phyloP scores from a whole-genome alignment of 345 rosid species.

The Eucalyptus sp. region DNA sequence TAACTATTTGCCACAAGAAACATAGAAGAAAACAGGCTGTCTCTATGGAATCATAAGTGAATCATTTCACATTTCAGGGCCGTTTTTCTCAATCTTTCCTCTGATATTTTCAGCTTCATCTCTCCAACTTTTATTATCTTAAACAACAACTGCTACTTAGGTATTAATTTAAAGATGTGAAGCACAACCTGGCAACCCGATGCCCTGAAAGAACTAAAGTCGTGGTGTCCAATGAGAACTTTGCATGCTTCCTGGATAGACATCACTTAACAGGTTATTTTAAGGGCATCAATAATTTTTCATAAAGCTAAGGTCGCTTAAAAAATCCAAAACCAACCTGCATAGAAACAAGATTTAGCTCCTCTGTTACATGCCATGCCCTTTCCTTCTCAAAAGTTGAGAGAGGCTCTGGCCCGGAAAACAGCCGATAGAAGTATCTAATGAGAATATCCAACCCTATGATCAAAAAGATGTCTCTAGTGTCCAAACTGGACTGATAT shows the following conservation, averaged over 20 bases:
- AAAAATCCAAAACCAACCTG: constrained; percentile 36
- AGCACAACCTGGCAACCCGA: constrained; percentile 73
- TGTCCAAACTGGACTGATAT: not conserved
- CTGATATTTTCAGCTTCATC: not conserved
- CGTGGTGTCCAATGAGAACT: constrained; percentile 76
- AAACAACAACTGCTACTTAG: not conserved
- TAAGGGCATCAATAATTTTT: not conserved
- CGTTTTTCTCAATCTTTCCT: not conserved
- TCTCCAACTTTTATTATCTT: not conserved
- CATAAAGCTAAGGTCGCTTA: not conserved
- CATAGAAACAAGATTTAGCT: constrained; percentile 62
- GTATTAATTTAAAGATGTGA: not conserved
- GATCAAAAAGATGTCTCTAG: not conserved
- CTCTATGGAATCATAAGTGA: not conserved
- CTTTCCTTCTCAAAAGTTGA: constrained; percentile 68
- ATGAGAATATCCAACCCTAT: not conserved
- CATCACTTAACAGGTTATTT: not conserved
- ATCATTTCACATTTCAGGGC: not conserved
- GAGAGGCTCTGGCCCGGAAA: constrained; percentile 63
- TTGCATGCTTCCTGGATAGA: constrained; percentile 81
- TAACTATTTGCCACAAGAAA: not conserved
- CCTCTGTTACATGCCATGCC: constrained; percentile 78
- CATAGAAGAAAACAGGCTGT: not conserved
- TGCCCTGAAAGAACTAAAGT: constrained; percentile 96
- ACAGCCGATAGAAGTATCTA: constrained; percentile 83